Evolutionary conservation across 1,284 basidiomycete genomes (phyloP).

Genomic region (Blastosporella zonata): DNA sequence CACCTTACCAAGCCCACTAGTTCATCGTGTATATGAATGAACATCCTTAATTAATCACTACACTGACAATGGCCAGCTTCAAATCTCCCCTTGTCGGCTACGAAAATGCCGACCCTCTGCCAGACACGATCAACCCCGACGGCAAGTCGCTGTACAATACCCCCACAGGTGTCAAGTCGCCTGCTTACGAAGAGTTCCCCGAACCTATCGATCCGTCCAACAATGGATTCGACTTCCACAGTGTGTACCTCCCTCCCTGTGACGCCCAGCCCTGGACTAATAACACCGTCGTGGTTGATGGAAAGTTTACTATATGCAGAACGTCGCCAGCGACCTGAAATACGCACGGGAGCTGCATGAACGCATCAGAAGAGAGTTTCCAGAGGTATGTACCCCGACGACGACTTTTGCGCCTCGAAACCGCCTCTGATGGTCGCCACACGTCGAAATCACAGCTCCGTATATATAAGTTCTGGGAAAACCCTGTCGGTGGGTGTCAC

Average conservation of each 20-base stretch:
- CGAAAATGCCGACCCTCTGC: slow-evolving; percentile 47
- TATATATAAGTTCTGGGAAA: slow-evolving; percentile 64
- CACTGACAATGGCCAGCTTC: slow-evolving; percentile 14
- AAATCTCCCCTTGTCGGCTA: slow-evolving; percentile 44
- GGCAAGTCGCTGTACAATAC: slow-evolving; percentile 59
- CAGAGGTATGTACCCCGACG: slow-evolving; percentile 46
- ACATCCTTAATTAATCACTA: background rate
- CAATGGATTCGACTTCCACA: slow-evolving; percentile 68
- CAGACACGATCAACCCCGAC: slow-evolving; percentile 48
- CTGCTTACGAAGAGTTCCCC: slow-evolving; percentile 53
- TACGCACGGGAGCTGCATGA: slow-evolving; percentile 63
- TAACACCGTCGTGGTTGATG: slow-evolving; percentile 5
- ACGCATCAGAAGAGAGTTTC: slow-evolving; percentile 64
- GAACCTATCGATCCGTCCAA: slow-evolving; percentile 49
- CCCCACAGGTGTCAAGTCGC: slow-evolving; percentile 33
- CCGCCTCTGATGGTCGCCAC: background rate
- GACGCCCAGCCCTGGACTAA: background rate
- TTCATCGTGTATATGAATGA: background rate
- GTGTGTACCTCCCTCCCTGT: slow-evolving; percentile 35
- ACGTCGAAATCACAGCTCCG: slow-evolving; percentile 43
- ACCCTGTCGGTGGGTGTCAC: slow-evolving; percentile 50
- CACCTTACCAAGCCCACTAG: slow-evolving; percentile 3
- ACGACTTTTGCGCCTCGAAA: background rate
- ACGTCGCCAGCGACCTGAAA: slow-evolving; percentile 40
- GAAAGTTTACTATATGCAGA: slow-evolving; percentile 62